Conservation (phyloP, 805 yeast genomes). For the Kluyveromyces nonfermentans region DNA sequence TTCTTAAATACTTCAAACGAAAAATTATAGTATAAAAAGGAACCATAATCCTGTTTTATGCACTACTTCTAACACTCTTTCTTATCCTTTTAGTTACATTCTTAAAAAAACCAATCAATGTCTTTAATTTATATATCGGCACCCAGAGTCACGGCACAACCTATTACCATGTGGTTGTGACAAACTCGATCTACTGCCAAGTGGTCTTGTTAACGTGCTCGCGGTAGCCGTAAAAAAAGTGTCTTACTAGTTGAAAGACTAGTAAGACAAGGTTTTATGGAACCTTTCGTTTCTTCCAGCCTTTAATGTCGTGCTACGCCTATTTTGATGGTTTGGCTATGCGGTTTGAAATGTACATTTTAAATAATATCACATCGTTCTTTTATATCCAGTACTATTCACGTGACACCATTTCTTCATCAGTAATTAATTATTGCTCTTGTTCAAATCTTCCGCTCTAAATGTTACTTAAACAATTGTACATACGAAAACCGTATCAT, state of each 20-base stretch:
- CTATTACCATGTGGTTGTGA: conserved; percentile 9
- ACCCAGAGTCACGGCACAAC: conserved; percentile 57
- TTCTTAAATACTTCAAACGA: not conserved
- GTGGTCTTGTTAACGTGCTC: conserved; percentile 59
- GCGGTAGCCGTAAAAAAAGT: conserved; percentile 80
- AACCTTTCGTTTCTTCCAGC: conserved; percentile 46
- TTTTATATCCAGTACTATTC: too few species aligned
- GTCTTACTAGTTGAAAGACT: conserved; percentile 14
- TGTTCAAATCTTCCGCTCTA: too few species aligned
- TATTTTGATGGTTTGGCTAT: conserved; percentile 37
- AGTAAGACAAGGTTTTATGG: conserved; percentile 35
- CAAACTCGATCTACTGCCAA: conserved; percentile 10
- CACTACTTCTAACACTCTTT: too few species aligned
- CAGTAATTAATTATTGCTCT: too few species aligned
- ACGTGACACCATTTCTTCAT: too few species aligned
- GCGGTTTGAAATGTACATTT: conserved; percentile 71
- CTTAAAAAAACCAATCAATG: conserved; percentile 29
- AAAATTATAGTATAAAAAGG: not conserved
- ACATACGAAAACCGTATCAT: too few species aligned
- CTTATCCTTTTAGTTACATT: too few species aligned
- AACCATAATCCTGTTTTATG: not conserved
- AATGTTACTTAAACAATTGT: too few species aligned
- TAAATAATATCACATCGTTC: not conserved
- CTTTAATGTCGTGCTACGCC: conserved; percentile 30
- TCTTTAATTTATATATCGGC: conserved; percentile 45